Conservation (phyloP, 306 rosid genomes). For the Lagenaria siceraria region DNA sequence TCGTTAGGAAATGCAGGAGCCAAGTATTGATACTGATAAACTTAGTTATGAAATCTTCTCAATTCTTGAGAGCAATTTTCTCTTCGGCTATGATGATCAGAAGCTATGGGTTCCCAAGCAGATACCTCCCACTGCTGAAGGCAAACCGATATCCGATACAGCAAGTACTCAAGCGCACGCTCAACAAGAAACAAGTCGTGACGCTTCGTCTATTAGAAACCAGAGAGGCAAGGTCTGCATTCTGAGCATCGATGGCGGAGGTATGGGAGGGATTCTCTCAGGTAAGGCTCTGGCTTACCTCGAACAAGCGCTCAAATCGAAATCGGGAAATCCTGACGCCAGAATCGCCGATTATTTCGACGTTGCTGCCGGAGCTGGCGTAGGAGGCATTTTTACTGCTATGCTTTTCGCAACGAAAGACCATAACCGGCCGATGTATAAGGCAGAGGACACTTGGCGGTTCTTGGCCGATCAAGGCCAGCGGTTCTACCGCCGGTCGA, state of each 20-base stretch:
- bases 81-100: slow-evolving; percentile 87
- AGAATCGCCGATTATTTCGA: slow-evolving; percentile 91
- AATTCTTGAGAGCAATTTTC: slow-evolving; percentile 85
- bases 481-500: slow-evolving; percentile 33
- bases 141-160: slow-evolving; percentile 17
- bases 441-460: slow-evolving; percentile 76
- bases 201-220: slow-evolving; percentile 55
- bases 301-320: slow-evolving; percentile 59
- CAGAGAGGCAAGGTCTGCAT: slow-evolving; percentile 95
- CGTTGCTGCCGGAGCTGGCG: slow-evolving; percentile 78
- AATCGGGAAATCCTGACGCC: slow-evolving; percentile 81
- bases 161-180: slow-evolving; percentile 10
- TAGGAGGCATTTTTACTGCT: slow-evolving; percentile 81
- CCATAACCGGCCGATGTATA: slow-evolving; percentile 47
- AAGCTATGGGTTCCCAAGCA: slow-evolving; percentile 91
- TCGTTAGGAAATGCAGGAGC: slow-evolving; percentile 47
- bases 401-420: slow-evolving; percentile 80
- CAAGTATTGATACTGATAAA: slow-evolving; percentile 71
- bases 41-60: slow-evolving; percentile 90
- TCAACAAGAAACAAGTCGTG: slow-evolving; percentile 5
- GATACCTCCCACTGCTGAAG: slow-evolving; percentile 29
- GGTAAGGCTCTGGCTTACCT: slow-evolving; percentile 87
- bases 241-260: slow-evolving; percentile 87
- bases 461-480: slow-evolving; percentile 61
- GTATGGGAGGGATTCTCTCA: slow-evolving; percentile 84